These are phyloP conservation scores for Cryptococcus wingfieldii DNA, from an alignment of 1,284 basidiomycete species.

Conservation along the genomic window DNA sequence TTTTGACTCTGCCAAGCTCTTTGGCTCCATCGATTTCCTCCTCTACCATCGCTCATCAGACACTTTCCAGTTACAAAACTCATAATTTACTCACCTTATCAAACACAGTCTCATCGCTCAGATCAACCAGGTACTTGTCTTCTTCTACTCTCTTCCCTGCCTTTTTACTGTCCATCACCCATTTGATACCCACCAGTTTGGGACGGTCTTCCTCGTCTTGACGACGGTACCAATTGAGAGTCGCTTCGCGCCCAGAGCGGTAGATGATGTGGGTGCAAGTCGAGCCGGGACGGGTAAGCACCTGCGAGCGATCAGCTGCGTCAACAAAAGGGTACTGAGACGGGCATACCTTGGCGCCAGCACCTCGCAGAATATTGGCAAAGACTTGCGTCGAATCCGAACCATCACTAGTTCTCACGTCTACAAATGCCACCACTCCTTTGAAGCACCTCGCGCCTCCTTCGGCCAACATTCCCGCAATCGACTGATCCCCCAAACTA, in stretches of 20 bases:
- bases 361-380: conserved; percentile 70
- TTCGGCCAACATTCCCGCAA: conserved; percentile 29
- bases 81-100: conserved; percentile 56
- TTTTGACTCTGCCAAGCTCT: conserved; percentile 19
- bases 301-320: conserved; percentile 44
- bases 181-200: conserved; percentile 78
- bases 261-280: conserved; percentile 82
- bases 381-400: conserved; percentile 80
- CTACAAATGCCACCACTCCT: conserved; percentile 80
- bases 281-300: conserved; percentile 49
- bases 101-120: conserved; percentile 64
- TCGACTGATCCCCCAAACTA: conserved; percentile 20
- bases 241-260: conserved; percentile 78
- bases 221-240: conserved; percentile 67
- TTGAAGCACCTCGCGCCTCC: conserved; percentile 52
- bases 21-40: conserved; percentile 59
- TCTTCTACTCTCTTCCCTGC: conserved; percentile 64
- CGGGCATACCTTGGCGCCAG: conserved; percentile 70
- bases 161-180: conserved; percentile 84
- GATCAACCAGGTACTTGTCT: conserved; percentile 61
- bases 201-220: conserved; percentile 58
- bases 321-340: not conserved
- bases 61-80: not conserved
- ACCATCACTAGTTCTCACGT: conserved; percentile 79
- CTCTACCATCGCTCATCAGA: conserved; percentile 45